Base-by-base conservation (phyloP, 2,329 filamentous ascomycete genomes). In the Aaosphaeria pasadenensis region DNA sequence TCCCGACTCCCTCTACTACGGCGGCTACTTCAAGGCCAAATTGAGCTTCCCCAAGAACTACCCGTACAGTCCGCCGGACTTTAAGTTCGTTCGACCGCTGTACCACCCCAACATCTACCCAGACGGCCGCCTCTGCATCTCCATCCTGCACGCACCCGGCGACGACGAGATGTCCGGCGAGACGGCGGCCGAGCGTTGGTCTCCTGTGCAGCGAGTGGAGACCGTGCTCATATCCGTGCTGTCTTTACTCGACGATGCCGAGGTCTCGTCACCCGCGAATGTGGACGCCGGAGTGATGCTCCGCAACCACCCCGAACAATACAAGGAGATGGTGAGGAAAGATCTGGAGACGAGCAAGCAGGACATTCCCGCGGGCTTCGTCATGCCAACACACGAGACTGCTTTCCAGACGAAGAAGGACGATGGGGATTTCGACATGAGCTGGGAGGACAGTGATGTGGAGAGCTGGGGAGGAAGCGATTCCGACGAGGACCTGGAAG, bases 91-190 rank as follows among this genome's bases (percentile, higher is more conserved):
- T 13, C 81, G 80, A 32, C 84, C 88, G 11, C 86, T 97, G 53
- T 90, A 84, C 74, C 92, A 99, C 70, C 92, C 92, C 3, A 99
- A 99, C 70, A 86, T 99, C 63, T 97, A 97, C 74, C 74, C 84
- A 5, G 89, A 96, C 69, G 92, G 92, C 60, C 86, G 86, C 57
- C 81, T 97, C 40, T 97, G 94, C 77, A 97, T 99, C 68, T 96
- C 91, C 41, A 99, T 99, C 62, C 84, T 99, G 7, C 92, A 99
- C 71, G 82, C 84, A 13, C 91, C 94, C 0, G 94, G 94, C 56
- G 90, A 96, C 52, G 92, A 97, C 66, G 83, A 88, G 58, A 92
- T 91, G 78, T 96, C 91, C 0, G 94, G 94, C 52, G 92, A 97
- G 72, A 74, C 82, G 36, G 92, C 94, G 5, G 87, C 86, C 49